Base-by-base conservation (phyloP, 257 asterid genomes). In the Jacaranda mimosifolia region DNA sequence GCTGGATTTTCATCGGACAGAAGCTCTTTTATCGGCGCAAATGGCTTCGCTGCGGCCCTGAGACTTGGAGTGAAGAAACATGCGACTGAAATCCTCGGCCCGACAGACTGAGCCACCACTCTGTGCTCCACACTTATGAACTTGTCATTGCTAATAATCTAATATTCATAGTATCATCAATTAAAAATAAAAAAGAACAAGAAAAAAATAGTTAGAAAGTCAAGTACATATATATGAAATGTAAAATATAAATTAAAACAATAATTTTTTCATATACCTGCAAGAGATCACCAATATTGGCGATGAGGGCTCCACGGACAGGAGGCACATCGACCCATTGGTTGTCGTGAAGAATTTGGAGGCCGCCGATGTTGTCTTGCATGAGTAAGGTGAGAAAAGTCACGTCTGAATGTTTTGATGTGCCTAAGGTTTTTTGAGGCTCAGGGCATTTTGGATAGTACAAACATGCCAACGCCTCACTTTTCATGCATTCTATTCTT, bases 111-210 rank as follows among this genome's bases (percentile, higher is more conserved):
- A 43, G 87, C 75, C 57, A 83, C 0, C 58, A 83, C 87, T 60
- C 87, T 72, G 36, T 86, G 89, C 81, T 86, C 81, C 70, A 85
- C 86, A 53, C 89, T 85, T 64, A 72, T 74, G 73, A 85, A 85
- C 76, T 63, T 76, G 39, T 79, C 87, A 17, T 83, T 83, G 83
- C 84, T 86, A 0, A 83, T 77, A 49, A 80, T 80, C 89, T 82
- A 55, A 48, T 26, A 26, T 26, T 48, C 15, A 42, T 42, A 42
- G 46, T 42, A 8, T 3, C 46, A 42, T 42, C 46, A 42, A 42
- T 26, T 26, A 26, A 26, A 26, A 26, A 26, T 26, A 26, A 42
- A 42, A 42, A 42, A 5, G 9, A 42, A 4, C 3, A 42, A 42
- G 6, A 40, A 8, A 9, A 42, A 0, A 26, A 26, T 26, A 26